phyloP scores from a whole-genome alignment of 176 grass and related monocot genomes.

The Musa troglodytarum region DNA sequence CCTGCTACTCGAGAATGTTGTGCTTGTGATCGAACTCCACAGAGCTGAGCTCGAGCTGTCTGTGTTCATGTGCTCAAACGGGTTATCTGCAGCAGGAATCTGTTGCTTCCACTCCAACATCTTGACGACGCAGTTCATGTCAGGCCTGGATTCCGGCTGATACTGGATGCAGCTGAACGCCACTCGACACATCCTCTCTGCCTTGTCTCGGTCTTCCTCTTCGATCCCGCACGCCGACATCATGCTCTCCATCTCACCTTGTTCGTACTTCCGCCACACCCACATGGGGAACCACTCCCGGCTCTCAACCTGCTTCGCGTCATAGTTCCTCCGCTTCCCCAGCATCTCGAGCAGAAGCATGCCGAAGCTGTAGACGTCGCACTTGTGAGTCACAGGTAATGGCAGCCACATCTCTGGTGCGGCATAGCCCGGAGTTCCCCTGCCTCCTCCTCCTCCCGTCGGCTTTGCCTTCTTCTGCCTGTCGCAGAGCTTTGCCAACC shows the following conservation, averaged over 20 bases:
- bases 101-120: background rate
- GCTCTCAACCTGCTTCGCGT: background rate
- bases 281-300: slow-evolving; percentile 1
- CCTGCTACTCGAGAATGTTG: background rate
- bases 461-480: background rate
- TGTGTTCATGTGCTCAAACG: background rate
- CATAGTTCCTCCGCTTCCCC: slow-evolving; percentile 5
- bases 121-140: background rate
- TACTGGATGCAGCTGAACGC: background rate
- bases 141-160: background rate
- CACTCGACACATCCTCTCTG: background rate
- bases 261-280: slow-evolving; percentile 3
- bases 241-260: background rate
- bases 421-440: slow-evolving; percentile 4
- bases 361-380: slow-evolving; percentile 9
- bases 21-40: slow-evolving; percentile 2
- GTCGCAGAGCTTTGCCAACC: slow-evolving; percentile 2
- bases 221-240: background rate
- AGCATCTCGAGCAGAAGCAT: slow-evolving; percentile 9
- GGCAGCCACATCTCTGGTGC: slow-evolving; percentile 8
- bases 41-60: background rate
- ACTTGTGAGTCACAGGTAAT: background rate
- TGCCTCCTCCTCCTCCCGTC: background rate
- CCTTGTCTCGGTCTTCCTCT: background rate
- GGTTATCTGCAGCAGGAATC: background rate